Base-by-base conservation (phyloP, 78 protist genomes). In the Dictyostelium purpureum region DNA sequence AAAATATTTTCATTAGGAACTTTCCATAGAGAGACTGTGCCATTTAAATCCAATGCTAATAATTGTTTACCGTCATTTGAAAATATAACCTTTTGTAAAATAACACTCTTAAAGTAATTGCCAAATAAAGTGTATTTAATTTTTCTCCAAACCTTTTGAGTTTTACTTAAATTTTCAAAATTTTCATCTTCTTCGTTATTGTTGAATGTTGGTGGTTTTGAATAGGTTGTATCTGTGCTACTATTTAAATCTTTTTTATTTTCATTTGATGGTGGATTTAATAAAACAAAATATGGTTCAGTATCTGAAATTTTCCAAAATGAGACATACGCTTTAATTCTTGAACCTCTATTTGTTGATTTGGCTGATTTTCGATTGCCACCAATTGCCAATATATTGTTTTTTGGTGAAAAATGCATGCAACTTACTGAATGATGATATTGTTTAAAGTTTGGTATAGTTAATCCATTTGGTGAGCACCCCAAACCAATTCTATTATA, bases 391-490 rank as follows among this genome's bases (percentile, higher is more conserved):
- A 85, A 61, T 24, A 85, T 73, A 73, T 85, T 79, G 19, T 65
- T 52, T 18, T 37, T 43, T 5, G 66, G 77, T 24, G 63, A 66
- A 38, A 56, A 85, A 11, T 73, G 63, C 73, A 85, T 73, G 37
- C 92, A 85, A 28, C 92, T 66, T n/a, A 85, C 82, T 35, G 77
- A 73, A 73, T 85, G 82, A 73, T 85, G 92, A 26, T 61, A n/a
- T 2, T 61, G 45, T 61, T 73, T 85, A 59, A 85, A 43, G 47
- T 73, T 56, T 28, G 92, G 80, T 45, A 54, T 43, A 16, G 82
- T 47, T 18, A 12, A 24, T 10, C 49, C 35, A 16, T 14, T 40
- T 73, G 92, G 82, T 7, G 26, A 47, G 31, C 92, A 85, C n/a
- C 78, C 92, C 28, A 24, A 28, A 2, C 56, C 56, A 33, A 33